Conservation (phyloP, 768 basidiomycete genomes). For the Tulasnella sp. region DNA sequence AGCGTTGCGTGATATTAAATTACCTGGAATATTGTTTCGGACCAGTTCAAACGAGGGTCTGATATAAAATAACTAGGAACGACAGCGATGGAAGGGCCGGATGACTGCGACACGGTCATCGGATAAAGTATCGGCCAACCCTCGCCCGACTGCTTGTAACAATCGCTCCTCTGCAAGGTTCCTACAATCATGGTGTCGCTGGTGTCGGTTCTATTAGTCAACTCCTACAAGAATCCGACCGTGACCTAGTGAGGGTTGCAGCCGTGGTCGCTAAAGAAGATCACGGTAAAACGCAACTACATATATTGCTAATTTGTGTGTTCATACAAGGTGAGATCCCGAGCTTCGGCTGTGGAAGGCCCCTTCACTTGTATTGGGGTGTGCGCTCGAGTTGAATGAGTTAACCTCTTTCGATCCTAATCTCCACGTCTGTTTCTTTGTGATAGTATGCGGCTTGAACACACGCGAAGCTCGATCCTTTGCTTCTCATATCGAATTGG, state of each 20-base stretch:
- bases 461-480: not conserved
- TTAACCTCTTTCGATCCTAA: not conserved
- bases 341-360: not conserved
- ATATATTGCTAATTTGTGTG: not conserved
- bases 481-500: not conserved
- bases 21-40: too few relatives aligned
- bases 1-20: too few relatives aligned
- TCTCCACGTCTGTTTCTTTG: not conserved
- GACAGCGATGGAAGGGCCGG: too few relatives aligned
- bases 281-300: not conserved
- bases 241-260: not conserved
- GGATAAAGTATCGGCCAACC: too few relatives aligned
- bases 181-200: not conserved
- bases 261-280: not conserved
- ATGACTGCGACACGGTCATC: too few relatives aligned
- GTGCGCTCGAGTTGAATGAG: not conserved
- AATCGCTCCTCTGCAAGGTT: too few relatives aligned
- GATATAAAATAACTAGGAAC: too few relatives aligned
- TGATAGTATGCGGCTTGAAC: slow-evolving; percentile 2
- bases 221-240: not conserved
- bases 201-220: not conserved
- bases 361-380: not conserved
- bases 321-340: slow-evolving; percentile 1
- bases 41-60: too few relatives aligned
- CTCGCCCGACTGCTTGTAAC: too few relatives aligned